phyloP scores from a whole-genome alignment of 495 filamentous ascomycete species.

The Hyphodiscus hymeniophilus region DNA sequence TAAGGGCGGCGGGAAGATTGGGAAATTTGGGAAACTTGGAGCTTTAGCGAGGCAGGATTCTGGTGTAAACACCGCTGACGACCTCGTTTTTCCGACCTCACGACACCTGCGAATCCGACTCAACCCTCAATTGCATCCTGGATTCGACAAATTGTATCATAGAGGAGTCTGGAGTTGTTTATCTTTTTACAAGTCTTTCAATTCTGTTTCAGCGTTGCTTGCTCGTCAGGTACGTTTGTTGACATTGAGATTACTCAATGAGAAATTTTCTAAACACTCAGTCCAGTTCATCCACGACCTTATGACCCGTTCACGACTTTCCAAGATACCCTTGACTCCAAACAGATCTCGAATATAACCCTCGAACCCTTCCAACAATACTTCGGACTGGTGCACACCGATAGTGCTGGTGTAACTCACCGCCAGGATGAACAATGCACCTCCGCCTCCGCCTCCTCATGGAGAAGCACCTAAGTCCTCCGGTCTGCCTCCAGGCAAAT shows the following conservation, averaged over 20 bases:
- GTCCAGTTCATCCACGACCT: constrained; percentile 20
- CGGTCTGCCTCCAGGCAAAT: constrained; percentile 72
- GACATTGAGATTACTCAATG: constrained; percentile 1
- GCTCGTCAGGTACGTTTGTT: constrained; percentile 11
- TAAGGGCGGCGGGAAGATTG: neutral
- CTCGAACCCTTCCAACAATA: neutral
- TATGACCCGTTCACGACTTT: constrained; percentile 17
- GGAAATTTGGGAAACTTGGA: neutral
- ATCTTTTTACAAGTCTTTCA: neutral
- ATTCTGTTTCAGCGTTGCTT: constrained; percentile 7
- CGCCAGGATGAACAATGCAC: constrained; percentile 37
- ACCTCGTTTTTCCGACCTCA: neutral
- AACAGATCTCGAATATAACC: neutral
- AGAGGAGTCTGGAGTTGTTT: constrained; percentile 16
- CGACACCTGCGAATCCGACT: neutral
- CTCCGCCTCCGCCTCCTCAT: constrained; percentile 62
- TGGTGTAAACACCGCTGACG: neutral
- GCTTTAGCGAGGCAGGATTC: constrained; percentile 8
- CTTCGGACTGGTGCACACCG: constrained; percentile 4
- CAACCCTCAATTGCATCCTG: neutral
- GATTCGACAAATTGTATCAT: constrained; percentile 3
- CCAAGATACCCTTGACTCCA: constrained; percentile 11
- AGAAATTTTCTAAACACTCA: neutral
- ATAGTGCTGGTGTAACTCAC: constrained; percentile 5
- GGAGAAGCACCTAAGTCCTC: constrained; percentile 51